These are phyloP conservation scores for Pleurostoma richardsiae DNA, from an alignment of 2,329 filamentous ascomycete species.

Conservation along the genomic window DNA sequence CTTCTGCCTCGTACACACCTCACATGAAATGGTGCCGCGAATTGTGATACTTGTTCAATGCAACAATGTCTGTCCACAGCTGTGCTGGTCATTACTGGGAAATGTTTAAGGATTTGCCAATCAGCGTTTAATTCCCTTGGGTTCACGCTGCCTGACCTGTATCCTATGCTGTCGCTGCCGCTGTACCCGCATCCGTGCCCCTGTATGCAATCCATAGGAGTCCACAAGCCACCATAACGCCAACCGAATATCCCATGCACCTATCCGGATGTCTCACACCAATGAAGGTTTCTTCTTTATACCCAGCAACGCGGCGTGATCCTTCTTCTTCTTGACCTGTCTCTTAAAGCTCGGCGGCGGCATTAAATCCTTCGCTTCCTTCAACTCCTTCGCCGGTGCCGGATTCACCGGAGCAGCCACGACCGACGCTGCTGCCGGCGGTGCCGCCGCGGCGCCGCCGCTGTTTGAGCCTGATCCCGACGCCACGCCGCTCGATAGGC, in stretches of 20 bases:
- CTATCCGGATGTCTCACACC: conserved; percentile 29
- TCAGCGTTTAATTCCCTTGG: too few species aligned
- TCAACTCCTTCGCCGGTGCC: conserved; percentile 25
- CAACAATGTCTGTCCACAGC: too few species aligned
- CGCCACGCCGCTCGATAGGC: conserved; percentile 4
- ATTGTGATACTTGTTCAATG: too few species aligned
- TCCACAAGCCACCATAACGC: too few species aligned
- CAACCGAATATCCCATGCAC: not conserved
- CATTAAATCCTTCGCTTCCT: conserved; percentile 19
- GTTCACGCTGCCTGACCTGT: too few species aligned
- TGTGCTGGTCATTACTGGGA: too few species aligned
- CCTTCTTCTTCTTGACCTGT: conserved; percentile 82
- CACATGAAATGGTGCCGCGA: too few species aligned
- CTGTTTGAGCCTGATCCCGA: not conserved
- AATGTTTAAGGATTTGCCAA: too few species aligned
- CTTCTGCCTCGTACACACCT: too few species aligned
- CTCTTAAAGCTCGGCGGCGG: conserved; percentile 67
- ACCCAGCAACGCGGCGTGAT: conserved; percentile 67
- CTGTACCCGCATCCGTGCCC: too few species aligned
- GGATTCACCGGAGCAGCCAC: conserved; percentile 1
- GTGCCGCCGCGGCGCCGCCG: conserved; percentile 13
- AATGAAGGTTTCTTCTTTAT: conserved; percentile 78
- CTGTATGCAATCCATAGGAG: too few species aligned
- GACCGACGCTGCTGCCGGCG: conserved; percentile 18
- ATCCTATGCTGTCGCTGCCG: too few species aligned